These are phyloP conservation scores for Populus simonii DNA, from an alignment of 345 rosid genomes.

Conservation along the genomic window DNA sequence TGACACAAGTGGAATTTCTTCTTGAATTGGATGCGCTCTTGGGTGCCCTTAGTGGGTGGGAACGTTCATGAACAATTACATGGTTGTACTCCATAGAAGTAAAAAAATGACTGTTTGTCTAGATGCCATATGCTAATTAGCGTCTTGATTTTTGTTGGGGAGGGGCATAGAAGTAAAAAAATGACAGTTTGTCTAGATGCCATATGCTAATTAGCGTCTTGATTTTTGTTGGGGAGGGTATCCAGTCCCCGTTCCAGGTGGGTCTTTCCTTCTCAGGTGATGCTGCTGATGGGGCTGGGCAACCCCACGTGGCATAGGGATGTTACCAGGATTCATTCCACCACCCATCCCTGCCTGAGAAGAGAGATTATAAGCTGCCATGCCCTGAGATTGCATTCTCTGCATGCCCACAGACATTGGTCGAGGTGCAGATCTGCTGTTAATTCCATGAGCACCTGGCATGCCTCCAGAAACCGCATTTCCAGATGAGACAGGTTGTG, in stretches of 20 bases:
- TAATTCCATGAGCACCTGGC: constrained; percentile 59
- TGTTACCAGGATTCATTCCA: constrained; percentile 73
- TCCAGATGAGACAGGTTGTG: constrained; percentile 67
- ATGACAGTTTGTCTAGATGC: not conserved
- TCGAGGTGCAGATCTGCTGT: constrained; percentile 63
- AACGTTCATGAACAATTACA: not conserved
- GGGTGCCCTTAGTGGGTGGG: not conserved
- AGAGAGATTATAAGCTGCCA: constrained; percentile 63
- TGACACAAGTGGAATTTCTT: not conserved
- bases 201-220: constrained; percentile 55
- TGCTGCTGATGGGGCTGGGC: constrained; percentile 68
- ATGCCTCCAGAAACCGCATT: constrained; percentile 53
- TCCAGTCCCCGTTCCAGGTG: constrained; percentile 70
- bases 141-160: constrained; percentile 88
- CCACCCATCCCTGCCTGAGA: constrained; percentile 59
- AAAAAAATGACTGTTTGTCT: not conserved
- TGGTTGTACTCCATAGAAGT: not conserved
- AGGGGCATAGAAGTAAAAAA: constrained; percentile 24
- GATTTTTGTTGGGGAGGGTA: constrained; percentile 85
- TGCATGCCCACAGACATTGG: constrained; percentile 68
- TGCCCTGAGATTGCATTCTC: constrained; percentile 76
- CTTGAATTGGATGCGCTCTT: not conserved
- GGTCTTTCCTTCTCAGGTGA: constrained; percentile 82
- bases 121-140: constrained; percentile 29
- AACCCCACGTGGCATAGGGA: constrained; percentile 74